These are phyloP conservation scores for Hibiscus trionum DNA, from an alignment of 345 rosid genomes.

Conservation along the genomic window DNA sequence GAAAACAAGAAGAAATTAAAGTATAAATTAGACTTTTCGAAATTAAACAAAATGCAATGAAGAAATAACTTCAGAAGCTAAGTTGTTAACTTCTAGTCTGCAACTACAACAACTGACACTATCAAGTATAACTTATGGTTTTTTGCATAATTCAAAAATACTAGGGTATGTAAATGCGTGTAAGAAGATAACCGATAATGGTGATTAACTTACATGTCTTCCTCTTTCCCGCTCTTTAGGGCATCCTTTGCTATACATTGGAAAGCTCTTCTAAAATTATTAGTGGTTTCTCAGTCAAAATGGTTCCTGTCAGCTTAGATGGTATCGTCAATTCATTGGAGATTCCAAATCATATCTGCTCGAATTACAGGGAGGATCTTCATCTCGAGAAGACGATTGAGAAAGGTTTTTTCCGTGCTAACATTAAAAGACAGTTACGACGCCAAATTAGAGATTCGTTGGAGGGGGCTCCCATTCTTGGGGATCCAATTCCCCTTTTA, in stretches of 20 bases:
- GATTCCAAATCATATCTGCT: too few relatives aligned
- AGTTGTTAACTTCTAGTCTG: not conserved
- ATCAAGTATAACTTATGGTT: not conserved
- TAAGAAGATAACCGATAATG: not conserved
- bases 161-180: not conserved
- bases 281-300: too few relatives aligned
- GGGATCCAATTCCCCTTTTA: too few relatives aligned
- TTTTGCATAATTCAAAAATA: not conserved
- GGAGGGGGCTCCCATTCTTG: too few relatives aligned
- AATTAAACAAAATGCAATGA: not conserved
- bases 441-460: too few relatives aligned
- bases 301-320: too few relatives aligned
- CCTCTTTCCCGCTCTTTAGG: slow-evolving; percentile 84
- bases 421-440: too few relatives aligned
- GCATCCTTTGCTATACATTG: slow-evolving; percentile 93
- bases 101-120: too few relatives aligned
- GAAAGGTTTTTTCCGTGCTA: too few relatives aligned
- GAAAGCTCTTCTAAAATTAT: slow-evolving; percentile 52
- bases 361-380: too few relatives aligned
- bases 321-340: too few relatives aligned
- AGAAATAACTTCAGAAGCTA: not conserved
- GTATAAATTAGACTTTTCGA: not conserved
- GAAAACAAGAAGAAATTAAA: not conserved
- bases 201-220: slow-evolving; percentile 67
- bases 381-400: too few relatives aligned